These are phyloP conservation scores for Kwoniella europaea DNA, from an alignment of 768 basidiomycete species.

Conservation along the genomic window DNA sequence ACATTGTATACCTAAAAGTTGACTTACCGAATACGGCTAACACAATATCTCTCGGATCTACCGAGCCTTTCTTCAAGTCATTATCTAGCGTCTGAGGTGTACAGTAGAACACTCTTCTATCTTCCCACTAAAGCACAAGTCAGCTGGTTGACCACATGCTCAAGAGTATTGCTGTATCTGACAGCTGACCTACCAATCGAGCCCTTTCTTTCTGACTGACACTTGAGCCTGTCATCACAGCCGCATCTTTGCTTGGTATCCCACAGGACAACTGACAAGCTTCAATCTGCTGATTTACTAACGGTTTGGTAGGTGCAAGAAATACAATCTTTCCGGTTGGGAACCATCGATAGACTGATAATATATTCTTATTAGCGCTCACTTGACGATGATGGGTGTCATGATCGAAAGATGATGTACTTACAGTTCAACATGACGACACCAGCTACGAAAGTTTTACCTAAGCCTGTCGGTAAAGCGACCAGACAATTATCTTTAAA, in stretches of 20 bases:
- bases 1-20: neutral
- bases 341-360: slow-evolving; percentile 56
- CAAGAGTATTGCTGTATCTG: too few species aligned
- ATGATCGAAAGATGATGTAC: slow-evolving; percentile 33
- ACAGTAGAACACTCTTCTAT: slow-evolving; percentile 81
- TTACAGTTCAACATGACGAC: slow-evolving; percentile 94
- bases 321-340: slow-evolving; percentile 71
- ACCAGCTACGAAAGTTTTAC: slow-evolving; percentile 97
- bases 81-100: slow-evolving; percentile 94
- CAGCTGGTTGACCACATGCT: slow-evolving; percentile 1
- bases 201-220: slow-evolving; percentile 37
- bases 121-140: slow-evolving; percentile 45
- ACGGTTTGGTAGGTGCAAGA: slow-evolving; percentile 92
- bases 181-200: slow-evolving; percentile 23
- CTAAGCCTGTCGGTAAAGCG: slow-evolving; percentile 90
- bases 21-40: slow-evolving; percentile 81
- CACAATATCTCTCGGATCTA: slow-evolving; percentile 79
- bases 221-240: slow-evolving; percentile 79
- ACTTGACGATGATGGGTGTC: neutral
- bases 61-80: slow-evolving; percentile 73
- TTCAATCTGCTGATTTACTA: slow-evolving; percentile 91
- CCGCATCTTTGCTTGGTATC: slow-evolving; percentile 82
- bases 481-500: slow-evolving; percentile 93
- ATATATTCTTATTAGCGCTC: too few species aligned
- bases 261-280: slow-evolving; percentile 93